phyloP scores from a whole-genome alignment of 306 rosid genomes.

The Lathyrus sativus region DNA sequence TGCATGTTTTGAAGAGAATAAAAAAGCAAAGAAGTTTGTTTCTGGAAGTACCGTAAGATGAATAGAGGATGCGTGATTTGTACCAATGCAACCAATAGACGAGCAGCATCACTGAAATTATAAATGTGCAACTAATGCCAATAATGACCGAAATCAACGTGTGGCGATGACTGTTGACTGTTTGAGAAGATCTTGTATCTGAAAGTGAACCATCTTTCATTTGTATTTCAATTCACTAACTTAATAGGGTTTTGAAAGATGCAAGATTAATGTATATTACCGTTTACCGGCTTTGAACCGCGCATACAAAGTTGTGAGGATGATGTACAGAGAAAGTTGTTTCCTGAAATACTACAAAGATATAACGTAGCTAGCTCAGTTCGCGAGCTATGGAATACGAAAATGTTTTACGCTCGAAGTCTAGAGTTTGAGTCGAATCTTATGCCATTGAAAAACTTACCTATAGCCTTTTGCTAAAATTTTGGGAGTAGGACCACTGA shows the following conservation, averaged over 20 bases:
- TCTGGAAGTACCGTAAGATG: slow-evolving; percentile 79
- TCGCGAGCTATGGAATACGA: too few species aligned
- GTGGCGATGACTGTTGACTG: slow-evolving; percentile 50
- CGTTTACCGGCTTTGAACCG: slow-evolving; percentile 62
- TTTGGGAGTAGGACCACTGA: slow-evolving; percentile 88
- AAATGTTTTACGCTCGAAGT: too few species aligned
- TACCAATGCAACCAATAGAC: slow-evolving; percentile 74
- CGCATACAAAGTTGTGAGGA: slow-evolving; percentile 55
- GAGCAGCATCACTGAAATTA: slow-evolving; percentile 68
- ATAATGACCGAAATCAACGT: slow-evolving; percentile 70
- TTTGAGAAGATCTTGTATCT: slow-evolving; percentile 60
- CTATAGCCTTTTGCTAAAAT: slow-evolving; percentile 88
- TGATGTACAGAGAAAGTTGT: slow-evolving; percentile 71
- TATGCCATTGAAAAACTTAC: slow-evolving; percentile 52
- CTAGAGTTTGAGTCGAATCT: background rate
- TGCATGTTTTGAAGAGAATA: slow-evolving; percentile 4
- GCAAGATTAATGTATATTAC: slow-evolving; percentile 52
- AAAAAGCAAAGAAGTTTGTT: slow-evolving; percentile 26
- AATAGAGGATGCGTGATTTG: slow-evolving; percentile 68
- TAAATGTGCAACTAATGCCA: slow-evolving; percentile 74
- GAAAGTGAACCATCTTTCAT: slow-evolving; percentile 38
- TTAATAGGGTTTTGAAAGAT: slow-evolving; percentile 17
- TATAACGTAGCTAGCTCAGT: slow-evolving; percentile 10
- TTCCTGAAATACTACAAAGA: slow-evolving; percentile 73
- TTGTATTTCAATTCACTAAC: slow-evolving; percentile 21